These are phyloP conservation scores for Dysphania ambrosioides DNA, from an alignment of 148 eudicot species.

Conservation along the genomic window DNA sequence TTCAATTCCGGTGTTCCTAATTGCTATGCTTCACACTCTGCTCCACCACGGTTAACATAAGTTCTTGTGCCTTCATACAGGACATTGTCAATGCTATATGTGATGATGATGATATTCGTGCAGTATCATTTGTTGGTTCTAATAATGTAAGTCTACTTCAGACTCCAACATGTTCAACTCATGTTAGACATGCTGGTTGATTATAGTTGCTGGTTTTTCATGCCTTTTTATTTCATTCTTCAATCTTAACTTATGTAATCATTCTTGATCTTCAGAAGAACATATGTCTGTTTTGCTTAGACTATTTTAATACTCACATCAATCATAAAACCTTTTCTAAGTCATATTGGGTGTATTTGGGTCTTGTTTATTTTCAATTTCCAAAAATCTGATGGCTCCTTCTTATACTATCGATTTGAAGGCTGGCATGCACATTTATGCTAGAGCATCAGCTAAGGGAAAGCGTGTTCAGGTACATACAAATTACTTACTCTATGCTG, in stretches of 20 bases:
- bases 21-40: not conserved
- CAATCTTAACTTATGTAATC: not conserved
- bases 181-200: not conserved
- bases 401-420: slow-evolving; percentile 26
- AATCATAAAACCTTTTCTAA: not conserved
- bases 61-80: slow-evolving; percentile 38
- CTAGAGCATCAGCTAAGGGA: slow-evolving; percentile 91
- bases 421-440: slow-evolving; percentile 97
- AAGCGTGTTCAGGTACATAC: slow-evolving; percentile 90
- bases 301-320: no score
- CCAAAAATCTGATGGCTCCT: not conserved
- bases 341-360: not conserved
- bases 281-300: not conserved
- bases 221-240: not conserved
- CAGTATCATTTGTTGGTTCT: slow-evolving; percentile 97
- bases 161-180: not conserved
- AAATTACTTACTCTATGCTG: not conserved
- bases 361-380: not conserved
- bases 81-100: slow-evolving; percentile 94
- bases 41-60: not conserved
- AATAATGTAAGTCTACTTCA: slow-evolving; percentile 61
- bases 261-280: not conserved
- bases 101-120: slow-evolving; percentile 87
- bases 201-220: not conserved
- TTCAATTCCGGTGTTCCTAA: not conserved